Conservation (phyloP, 768 basidiomycete species). For the Mycena olivaceomarginata region DNA sequence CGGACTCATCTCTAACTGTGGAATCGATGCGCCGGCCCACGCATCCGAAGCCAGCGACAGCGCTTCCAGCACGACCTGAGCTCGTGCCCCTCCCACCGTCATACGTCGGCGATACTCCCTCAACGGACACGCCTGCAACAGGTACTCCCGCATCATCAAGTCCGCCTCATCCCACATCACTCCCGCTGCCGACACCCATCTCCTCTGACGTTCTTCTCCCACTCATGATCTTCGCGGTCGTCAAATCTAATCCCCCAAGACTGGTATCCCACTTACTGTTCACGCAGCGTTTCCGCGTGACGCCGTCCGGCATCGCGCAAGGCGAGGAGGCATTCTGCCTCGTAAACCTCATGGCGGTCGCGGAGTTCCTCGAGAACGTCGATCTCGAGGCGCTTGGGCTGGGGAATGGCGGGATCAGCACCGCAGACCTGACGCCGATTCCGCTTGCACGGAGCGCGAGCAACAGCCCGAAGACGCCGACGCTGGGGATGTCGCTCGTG, state of each 20-base stretch:
- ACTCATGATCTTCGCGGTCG: constrained; percentile 94
- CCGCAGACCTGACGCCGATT: constrained; percentile 89
- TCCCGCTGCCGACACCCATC: constrained; percentile 35
- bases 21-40: neutral
- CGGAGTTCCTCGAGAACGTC: constrained; percentile 96
- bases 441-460: constrained; percentile 78
- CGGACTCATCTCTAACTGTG: constrained; percentile 2
- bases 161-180: constrained; percentile 38
- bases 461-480: constrained; percentile 66
- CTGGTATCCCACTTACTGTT: constrained; percentile 84
- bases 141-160: neutral
- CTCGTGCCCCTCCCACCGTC: constrained; percentile 42
- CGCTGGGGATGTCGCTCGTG: constrained; percentile 55
- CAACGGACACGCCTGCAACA: neutral
- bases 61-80: constrained; percentile 15
- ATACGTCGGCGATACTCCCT: constrained; percentile 14
- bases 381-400: constrained; percentile 84
- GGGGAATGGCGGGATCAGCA: constrained; percentile 80
- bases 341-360: constrained; percentile 96
- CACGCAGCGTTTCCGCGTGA: constrained; percentile 73
- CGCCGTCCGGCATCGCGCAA: constrained; percentile 57
- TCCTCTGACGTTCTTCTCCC: constrained; percentile 95
- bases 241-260: constrained; percentile 92
- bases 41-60: constrained; percentile 3
- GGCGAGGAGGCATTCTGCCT: constrained; percentile 96